Evolutionary conservation across 2,329 filamentous ascomycete genomes (phyloP).

Genomic region (Colletotrichum ledebouriae): DNA sequence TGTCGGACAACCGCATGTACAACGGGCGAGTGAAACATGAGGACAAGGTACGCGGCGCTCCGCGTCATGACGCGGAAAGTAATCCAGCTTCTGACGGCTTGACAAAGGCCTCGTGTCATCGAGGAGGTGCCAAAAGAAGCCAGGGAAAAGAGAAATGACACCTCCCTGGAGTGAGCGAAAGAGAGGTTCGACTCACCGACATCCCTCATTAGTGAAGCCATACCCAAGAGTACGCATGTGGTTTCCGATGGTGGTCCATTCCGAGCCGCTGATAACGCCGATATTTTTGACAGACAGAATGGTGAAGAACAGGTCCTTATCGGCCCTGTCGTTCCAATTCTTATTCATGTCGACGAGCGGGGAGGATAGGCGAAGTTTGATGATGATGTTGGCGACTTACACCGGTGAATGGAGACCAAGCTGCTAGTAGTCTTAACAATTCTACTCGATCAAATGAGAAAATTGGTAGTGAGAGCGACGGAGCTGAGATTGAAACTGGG

Average conservation of each 20-base stretch:
- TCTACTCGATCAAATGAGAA: conserved; percentile 52
- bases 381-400: conserved; percentile 33
- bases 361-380: conserved; percentile 36
- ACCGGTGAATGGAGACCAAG: conserved; percentile 27
- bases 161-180: conserved; percentile 6
- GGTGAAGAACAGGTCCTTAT: conserved; percentile 74
- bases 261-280: conserved; percentile 71
- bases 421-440: conserved; percentile 54
- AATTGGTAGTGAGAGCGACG: conserved; percentile 58
- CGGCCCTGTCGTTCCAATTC: conserved; percentile 72
- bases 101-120: background rate
- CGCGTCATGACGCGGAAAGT: background rate
- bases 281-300: conserved; percentile 74
- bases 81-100: conserved; percentile 3
- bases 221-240: conserved; percentile 71
- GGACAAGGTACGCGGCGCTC: background rate
- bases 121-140: background rate
- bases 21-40: background rate
- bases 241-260: conserved; percentile 74
- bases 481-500: conserved; percentile 32
- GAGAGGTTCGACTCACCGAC: conserved; percentile 63
- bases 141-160: background rate
- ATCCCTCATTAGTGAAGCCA: conserved; percentile 75
- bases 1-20: background rate
- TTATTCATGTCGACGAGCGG: conserved; percentile 63